Base-by-base conservation (phyloP, 2,329 filamentous ascomycete genomes). In the Xylariaceae sp. region DNA sequence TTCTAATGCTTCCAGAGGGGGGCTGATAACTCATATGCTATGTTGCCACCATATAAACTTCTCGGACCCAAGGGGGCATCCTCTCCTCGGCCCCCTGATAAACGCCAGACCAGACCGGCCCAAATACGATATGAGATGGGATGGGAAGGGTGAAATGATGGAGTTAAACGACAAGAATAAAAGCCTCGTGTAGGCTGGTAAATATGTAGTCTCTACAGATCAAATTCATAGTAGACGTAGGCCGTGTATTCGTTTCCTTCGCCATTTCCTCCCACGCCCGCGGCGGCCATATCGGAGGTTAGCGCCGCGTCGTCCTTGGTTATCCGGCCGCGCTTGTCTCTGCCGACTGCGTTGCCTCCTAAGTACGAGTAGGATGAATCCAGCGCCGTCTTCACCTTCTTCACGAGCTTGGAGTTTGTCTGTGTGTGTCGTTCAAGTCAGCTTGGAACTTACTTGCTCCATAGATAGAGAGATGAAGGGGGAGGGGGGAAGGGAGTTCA, bases 161-260 rank as follows among this genome's bases (percentile, higher is more conserved):
- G 10, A 6, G 42, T 33, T 20, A 25, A n/a, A 12, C n/a, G 38
- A 21, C 34, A 40, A 40, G 25, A 29, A 27, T 22, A 38, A 33
- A 35, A 2, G 12, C 17, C 35, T 4, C 25, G 16, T 22, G 21
- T 19, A n/a, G n/a, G n/a, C n/a, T n/a, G n/a, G n/a, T n/a, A n/a
- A n/a, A n/a, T n/a, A n/a, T n/a, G n/a, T n/a, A n/a, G n/a, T n/a
- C n/a, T 52, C 53, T 61, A 64, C 44, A 97, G 82, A 63, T 93
- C 88, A 64, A 97, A 87, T 65, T 95, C 88, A 70, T 97, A 98
- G 74, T 91, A 96, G 63, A 97, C 93, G 69, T 94, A 98, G 33
- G 93, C 86, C 49, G 89, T 93, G 72, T 97, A 98, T 66, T 96
- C 90, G 56, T 80, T 76, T 43, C 83, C 84, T 48, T 90, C 87